Evolutionary conservation across 2,329 filamentous ascomycete genomes (phyloP), one percentile per base, ranked within the genome.

Genomic region (Colletotrichum siamense): DNA sequence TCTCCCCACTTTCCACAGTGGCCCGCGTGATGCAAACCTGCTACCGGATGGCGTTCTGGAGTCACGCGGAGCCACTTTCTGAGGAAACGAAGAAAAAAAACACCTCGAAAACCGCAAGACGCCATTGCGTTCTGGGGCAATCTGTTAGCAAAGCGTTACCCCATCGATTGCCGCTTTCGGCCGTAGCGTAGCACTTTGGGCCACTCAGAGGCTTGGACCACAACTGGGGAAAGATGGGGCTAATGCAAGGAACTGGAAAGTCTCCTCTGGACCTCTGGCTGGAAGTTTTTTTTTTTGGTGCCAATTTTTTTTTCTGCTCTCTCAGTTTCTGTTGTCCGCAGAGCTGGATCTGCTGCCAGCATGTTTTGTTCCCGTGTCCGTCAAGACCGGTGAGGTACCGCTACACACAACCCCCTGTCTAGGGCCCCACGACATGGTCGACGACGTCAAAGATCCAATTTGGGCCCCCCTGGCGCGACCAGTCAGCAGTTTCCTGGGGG

Each of bases 401-500:
- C 18, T 39, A 49, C 57, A 30, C 24, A 64, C 3, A 26, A 34
- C 34, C 64, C 64, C 74, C 70, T 69, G 52, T 13, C 44, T 22
- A 34, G 59, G 65, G 57, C 62, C 44, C 44, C 52, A 62, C 22
- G 49, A 39, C 59, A 71, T 69, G 66, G 32, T 26, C 70, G n/a
- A 74, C 70, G 64, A 69, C 70, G 74, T 76, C 74, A 73, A 76
- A 44, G 39, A 70, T 62, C 62, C 52, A 69, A 34, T 55, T 28
- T 49, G 26, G 32, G 28, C 22, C 61, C 49, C 62, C 44, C 32
- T 36, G 62, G 6, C 32, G 62, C 61, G 67, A 75, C 75, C 75
- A 77, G 15, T 77, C 75, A 77, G 32, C 52, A 39, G 32, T 77
- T 77, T 77, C 52, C 66, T 77, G 75, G 75, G 75, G 75, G 75